A percentile compares a stretch with the other conserved stretches of the same genome.
Conservation (phyloP, 1,284 basidiomycete species). For the Chiua sp. region DNA sequence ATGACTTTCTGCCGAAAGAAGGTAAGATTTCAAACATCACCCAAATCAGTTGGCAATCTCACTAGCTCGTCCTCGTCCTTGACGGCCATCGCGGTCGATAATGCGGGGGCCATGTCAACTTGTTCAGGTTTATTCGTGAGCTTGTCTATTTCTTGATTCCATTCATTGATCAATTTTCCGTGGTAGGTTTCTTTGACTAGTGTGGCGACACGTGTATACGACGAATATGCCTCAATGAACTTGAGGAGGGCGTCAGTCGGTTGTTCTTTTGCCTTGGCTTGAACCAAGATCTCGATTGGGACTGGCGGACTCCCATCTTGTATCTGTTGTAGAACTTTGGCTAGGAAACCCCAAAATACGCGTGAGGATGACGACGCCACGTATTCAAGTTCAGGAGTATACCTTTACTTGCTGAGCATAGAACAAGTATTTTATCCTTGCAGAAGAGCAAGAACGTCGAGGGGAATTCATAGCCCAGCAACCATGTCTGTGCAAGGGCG, state of each 20-base stretch:
- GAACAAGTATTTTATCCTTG: conserved; percentile 75
- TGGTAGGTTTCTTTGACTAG: conserved; percentile 80
- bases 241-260: conserved; percentile 70
- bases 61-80: conserved; percentile 95
- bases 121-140: conserved; percentile 69
- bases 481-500: conserved; percentile 73
- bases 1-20: conserved; percentile 67
- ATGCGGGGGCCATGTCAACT: conserved; percentile 77
- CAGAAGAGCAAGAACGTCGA: conserved; percentile 90
- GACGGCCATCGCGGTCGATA: conserved; percentile 82
- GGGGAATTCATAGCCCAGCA: conserved; percentile 97
- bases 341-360: conserved; percentile 43
- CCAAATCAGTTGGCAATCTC: conserved; percentile 36
- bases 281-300: conserved; percentile 68
- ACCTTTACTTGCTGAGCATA: conserved; percentile 94
- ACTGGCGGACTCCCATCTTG: conserved; percentile 57
- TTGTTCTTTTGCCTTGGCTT: conserved; percentile 77
- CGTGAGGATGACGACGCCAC: conserved; percentile 20
- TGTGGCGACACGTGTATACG: conserved; percentile 66
- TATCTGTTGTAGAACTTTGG: conserved; percentile 77
- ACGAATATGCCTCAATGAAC: conserved; percentile 62
- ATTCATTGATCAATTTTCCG: conserved; percentile 84
- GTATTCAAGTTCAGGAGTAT: conserved; percentile 4
- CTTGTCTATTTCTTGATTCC: conserved; percentile 66
- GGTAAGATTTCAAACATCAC: conserved; percentile 10